phyloP scores from a whole-genome alignment of 768 basidiomycete species.

The Amanita subjunquillea region DNA sequence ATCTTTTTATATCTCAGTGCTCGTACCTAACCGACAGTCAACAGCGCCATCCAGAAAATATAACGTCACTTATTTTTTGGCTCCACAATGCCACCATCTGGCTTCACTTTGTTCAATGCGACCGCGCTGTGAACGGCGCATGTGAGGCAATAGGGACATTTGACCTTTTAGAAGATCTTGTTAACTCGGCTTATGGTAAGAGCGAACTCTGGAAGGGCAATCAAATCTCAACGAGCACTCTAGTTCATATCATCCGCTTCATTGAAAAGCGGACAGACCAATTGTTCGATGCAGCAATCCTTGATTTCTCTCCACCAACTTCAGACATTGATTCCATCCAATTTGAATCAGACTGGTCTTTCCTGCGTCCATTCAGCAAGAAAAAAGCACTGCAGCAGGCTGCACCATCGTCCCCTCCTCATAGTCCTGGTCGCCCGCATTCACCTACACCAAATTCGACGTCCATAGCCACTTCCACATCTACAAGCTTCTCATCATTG shows the following conservation, averaged over 20 bases:
- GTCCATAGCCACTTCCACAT: conserved; percentile 32
- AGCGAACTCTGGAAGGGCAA: background rate
- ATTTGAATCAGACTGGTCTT: conserved; percentile 96
- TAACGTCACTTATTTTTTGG: conserved; percentile 89
- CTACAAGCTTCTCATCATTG: conserved; percentile 56
- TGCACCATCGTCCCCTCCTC: conserved; percentile 32
- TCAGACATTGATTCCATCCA: conserved; percentile 74
- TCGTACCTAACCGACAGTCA: conserved; percentile 7
- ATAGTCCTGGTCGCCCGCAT: conserved; percentile 34
- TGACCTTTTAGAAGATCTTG: conserved; percentile 80
- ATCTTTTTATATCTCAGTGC: conserved; percentile 1
- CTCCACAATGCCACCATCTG: conserved; percentile 85
- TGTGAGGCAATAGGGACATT: conserved; percentile 83
- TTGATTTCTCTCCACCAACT: conserved; percentile 75
- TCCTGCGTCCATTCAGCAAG: conserved; percentile 60
- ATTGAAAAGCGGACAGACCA: conserved; percentile 85
- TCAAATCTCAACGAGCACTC: conserved; percentile 4
- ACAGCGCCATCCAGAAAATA: conserved; percentile 76
- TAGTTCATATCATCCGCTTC: conserved; percentile 92
- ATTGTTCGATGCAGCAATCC: conserved; percentile 69
- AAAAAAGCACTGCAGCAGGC: conserved; percentile 44
- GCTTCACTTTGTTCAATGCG: conserved; percentile 85
- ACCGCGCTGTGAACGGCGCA: conserved; percentile 63
- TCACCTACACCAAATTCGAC: conserved; percentile 39
- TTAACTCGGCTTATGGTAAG: conserved; percentile 90